A percentile compares a stretch with the other conserved stretches of the same genome.
Conservation (phyloP, 139 green algal genomes). For the Raphidocelis subcapitata region DNA sequence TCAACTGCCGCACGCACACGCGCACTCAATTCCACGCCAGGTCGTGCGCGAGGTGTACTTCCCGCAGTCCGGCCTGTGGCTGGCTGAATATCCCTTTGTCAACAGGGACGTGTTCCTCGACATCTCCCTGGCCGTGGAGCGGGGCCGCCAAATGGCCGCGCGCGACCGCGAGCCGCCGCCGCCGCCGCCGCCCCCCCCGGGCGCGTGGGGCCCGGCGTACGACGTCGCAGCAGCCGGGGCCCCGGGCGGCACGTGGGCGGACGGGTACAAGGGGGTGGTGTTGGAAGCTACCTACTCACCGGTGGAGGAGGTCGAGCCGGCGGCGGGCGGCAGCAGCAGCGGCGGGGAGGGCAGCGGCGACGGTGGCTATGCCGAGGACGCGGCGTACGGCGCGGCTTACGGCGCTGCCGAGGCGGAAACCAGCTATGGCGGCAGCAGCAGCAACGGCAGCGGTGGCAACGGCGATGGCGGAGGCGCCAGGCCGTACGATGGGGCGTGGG, state of each 20-base stretch:
- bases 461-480: not conserved
- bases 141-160: constrained; percentile 34
- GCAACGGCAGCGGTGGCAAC: not conserved
- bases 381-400: too few relatives aligned
- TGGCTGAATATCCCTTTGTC: constrained; percentile 79
- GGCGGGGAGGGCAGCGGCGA: too few relatives aligned
- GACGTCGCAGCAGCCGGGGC: too few relatives aligned
- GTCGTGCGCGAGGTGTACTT: constrained; percentile 85
- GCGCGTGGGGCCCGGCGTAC: too few relatives aligned
- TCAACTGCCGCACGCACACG: too few relatives aligned
- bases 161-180: not conserved
- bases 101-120: constrained; percentile 69
- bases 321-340: too few relatives aligned
- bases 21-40: constrained; percentile 25
- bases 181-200: constrained; percentile 5
- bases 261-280: not conserved
- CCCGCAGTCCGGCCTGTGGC: constrained; percentile 73
- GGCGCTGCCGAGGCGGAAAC: too few relatives aligned
- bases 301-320: too few relatives aligned
- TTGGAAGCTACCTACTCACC: too few relatives aligned
- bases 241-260: too few relatives aligned
- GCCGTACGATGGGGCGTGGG: too few relatives aligned
- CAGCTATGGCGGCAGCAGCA: not conserved
- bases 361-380: too few relatives aligned
- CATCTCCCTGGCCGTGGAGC: constrained; percentile 63